Conservation (phyloP, 2,329 filamentous ascomycete species). For the Fusarium sp. region DNA sequence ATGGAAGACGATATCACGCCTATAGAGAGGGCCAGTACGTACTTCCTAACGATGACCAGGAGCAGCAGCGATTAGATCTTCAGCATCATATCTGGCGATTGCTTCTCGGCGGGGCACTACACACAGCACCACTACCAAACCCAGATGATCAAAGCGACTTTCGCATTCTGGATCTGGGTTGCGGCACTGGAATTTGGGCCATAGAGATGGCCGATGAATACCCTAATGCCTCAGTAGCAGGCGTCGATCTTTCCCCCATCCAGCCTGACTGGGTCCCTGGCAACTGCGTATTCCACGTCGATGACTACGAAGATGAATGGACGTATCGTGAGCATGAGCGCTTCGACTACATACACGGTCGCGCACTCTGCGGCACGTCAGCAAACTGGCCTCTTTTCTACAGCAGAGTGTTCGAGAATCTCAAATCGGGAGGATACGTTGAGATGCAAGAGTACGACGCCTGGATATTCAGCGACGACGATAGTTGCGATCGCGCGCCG, state of each 20-base stretch:
- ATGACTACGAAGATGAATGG: slow-evolving; percentile 69
- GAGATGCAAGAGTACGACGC: slow-evolving; percentile 57
- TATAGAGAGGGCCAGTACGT: slow-evolving; percentile 50
- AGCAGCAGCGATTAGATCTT: slow-evolving; percentile 55
- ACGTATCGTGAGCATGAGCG: slow-evolving; percentile 49
- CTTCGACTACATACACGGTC: slow-evolving; percentile 55
- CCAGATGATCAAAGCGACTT: slow-evolving; percentile 36
- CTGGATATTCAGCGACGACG: slow-evolving; percentile 55
- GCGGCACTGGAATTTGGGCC: slow-evolving; percentile 71
- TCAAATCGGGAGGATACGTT: slow-evolving; percentile 54
- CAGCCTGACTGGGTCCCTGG: slow-evolving; percentile 67
- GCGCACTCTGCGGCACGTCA: slow-evolving; percentile 52
- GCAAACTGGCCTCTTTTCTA: slow-evolving; percentile 52
- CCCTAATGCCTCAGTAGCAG: slow-evolving; percentile 54
- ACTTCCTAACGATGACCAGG: slow-evolving; percentile 51
- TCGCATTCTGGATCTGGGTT: slow-evolving; percentile 68
- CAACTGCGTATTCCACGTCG: slow-evolving; percentile 74
- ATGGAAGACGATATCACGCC: slow-evolving; percentile 52
- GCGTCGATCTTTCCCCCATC: slow-evolving; percentile 69
- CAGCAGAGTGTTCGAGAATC: slow-evolving; percentile 42
- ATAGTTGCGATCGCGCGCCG: slow-evolving; percentile 53
- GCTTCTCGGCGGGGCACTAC: slow-evolving; percentile 42
- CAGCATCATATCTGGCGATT: slow-evolving; percentile 52
- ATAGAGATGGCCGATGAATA: slow-evolving; percentile 68
- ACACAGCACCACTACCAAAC: slow-evolving; percentile 47